phyloP scores from a whole-genome alignment of 768 basidiomycete genomes.

The Omphalotus guepiniiformis region DNA sequence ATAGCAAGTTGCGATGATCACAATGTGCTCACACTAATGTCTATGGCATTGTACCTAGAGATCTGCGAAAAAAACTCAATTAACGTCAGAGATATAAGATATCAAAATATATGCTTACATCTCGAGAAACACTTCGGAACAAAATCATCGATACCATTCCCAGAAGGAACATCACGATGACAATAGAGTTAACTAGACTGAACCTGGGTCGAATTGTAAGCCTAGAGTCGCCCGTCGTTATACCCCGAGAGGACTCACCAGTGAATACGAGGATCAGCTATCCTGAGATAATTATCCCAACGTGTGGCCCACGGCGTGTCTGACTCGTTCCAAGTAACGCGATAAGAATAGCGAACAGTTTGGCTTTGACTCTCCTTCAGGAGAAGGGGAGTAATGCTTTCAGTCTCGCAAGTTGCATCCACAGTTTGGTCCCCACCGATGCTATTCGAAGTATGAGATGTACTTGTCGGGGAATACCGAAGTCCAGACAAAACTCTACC shows the following conservation, averaged over 20 bases:
- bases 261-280: constrained; percentile 91
- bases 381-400: constrained; percentile 40
- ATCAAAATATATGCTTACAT: constrained; percentile 46
- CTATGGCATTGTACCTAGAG: constrained; percentile 91
- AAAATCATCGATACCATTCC: constrained; percentile 93
- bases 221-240: too few relatives aligned
- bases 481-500: constrained; percentile 22
- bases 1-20: background rate
- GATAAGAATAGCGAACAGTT: constrained; percentile 79
- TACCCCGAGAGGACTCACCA: too few relatives aligned
- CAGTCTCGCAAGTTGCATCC: constrained; percentile 47
- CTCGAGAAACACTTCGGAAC: constrained; percentile 79
- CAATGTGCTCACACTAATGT: constrained; percentile 64
- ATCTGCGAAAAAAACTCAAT: constrained; percentile 47
- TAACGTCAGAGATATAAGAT: background rate
- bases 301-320: constrained; percentile 89
- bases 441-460: constrained; percentile 31
- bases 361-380: constrained; percentile 60
- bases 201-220: constrained; percentile 48
- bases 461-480: background rate
- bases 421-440: constrained; percentile 58
- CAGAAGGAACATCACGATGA: constrained; percentile 89
- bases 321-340: constrained; percentile 84
- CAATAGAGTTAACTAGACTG: constrained; percentile 86
- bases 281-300: constrained; percentile 95